Evolutionary conservation across 2,329 filamentous ascomycete species (phyloP), one percentile per base, ranked within the genome.

Genomic region (Xylaria sp.): DNA sequence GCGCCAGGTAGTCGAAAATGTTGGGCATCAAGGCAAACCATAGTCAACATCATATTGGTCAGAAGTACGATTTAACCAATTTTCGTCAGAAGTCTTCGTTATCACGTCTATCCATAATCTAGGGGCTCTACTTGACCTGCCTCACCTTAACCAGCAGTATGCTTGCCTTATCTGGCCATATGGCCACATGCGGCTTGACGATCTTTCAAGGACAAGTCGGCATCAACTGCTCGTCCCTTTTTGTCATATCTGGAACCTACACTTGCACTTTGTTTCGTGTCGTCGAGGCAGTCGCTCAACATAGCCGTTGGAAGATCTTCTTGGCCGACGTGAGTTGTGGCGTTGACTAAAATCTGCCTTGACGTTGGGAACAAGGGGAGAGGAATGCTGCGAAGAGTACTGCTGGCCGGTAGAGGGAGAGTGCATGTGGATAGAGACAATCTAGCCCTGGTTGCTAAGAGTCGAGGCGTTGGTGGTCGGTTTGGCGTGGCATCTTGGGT

Each of bases 21-120:
- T 56, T 54, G 29, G 49, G 49, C 49, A 56, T 24, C 44, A 53
- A 58, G 38, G n/a, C 13, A 34, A 13, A 34, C 29, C 29, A 34
- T 7, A 34, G 5, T 24, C 16, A 44, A n/a, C 8, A 9, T 37
- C 24, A 13, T 7, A 34, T 48, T 44, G 13, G 39, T 41, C 2
- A 54, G 44, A 6, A 41, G 54, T 26, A 26, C 24, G 24, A 11
- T 11, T 26, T 6, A 11, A 26, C 24, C 5, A 26, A 26, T 26
- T 26, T 26, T n/a, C n/a, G 11, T 26, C 24, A 11, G 24, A 26
- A 26, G 11, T 26, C 5, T 26, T 6, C 11, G n/a, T 13, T 34
- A 34, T 34, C 9, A 34, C 11, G 4, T 13, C 8, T 34, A 13
- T 34, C 11, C 29, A 34, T 4, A 13, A 34, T 34, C 29, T 34